Percentiles rank a stretch among this genome's conserved stretches.
phyloP scores from a whole-genome alignment of 345 rosid genomes.

The Eutrema yunnanense region DNA sequence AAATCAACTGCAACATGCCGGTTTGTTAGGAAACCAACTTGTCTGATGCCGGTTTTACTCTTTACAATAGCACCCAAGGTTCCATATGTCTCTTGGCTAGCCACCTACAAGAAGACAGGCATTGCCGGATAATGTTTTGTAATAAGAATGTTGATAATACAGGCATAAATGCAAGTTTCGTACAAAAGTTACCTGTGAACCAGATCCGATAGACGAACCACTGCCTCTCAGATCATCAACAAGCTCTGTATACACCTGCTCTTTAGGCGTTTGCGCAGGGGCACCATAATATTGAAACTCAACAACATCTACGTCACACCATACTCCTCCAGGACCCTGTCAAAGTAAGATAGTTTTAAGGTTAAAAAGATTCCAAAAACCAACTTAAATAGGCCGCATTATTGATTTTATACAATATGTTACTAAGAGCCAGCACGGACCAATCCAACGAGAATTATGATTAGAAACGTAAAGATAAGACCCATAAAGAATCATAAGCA shows the following conservation, averaged over 20 bases:
- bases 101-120: conserved; percentile 43
- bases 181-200: conserved; percentile 61
- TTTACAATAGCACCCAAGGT: conserved; percentile 75
- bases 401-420: neutral
- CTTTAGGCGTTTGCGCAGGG: conserved; percentile 70
- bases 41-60: conserved; percentile 65
- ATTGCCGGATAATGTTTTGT: neutral
- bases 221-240: conserved; percentile 75
- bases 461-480: no score
- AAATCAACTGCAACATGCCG: conserved; percentile 86
- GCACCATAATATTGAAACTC: conserved; percentile 82
- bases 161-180: neutral
- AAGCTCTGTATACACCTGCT: conserved; percentile 68
- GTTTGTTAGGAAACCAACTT: conserved; percentile 76
- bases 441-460: no score
- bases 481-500: neutral
- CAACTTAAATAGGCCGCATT: neutral
- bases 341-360: neutral
- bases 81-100: conserved; percentile 84
- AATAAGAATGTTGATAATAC: neutral
- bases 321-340: conserved; percentile 85
- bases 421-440: neutral
- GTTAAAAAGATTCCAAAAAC: neutral
- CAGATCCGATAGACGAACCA: conserved; percentile 66
- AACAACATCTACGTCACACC: conserved; percentile 88